Evolutionary conservation across 2,329 filamentous ascomycete species (phyloP), one percentile per base, ranked within the genome.

Genomic region (Ophiosphaerella narmari): DNA sequence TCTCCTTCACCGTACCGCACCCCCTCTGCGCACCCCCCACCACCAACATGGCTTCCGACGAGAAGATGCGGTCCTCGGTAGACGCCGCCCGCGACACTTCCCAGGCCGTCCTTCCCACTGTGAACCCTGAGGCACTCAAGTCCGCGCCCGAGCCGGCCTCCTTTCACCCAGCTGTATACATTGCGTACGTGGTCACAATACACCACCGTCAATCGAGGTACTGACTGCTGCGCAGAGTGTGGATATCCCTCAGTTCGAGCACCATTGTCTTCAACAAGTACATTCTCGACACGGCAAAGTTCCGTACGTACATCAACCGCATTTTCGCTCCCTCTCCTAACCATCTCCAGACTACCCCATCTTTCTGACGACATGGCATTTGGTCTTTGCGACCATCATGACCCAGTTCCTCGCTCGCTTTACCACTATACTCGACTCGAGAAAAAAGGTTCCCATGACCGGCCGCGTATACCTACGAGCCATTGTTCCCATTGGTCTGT

Each of bases 241-340:
- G 94, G 94, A 97, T 99, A 71, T 80, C 86, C 52, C 82, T 97
- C 74, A 96, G 90, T 70, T 96, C 91, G 37, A 90, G 88, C 66
- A 91, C 97, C 71, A 99, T 99, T 74, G 82, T 99, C 55, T 97
- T 97, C 87, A 97, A 99, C 86, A 99, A 99, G 85, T 96, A 90
- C 86, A 91, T 99, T 68, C 83, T 97, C 56, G 87, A 93, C 68
- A 92, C 88, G 34, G 82, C 88, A 57, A 83, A 90, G 57, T 97
- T 97, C 80, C 84, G 88, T 90, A 82, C 80, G 86, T 74, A 14
- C n/a, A 26, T 37, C 41, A 41, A 9, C 45, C 34, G 26, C 38
- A 24, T 39, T 29, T 18, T 35, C 35, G 29, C 46, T 43, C 35
- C 45, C 29, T 39, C 32, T 37, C 37, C 70, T 77, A 61, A 76